Base-by-base conservation (phyloP, 164 flowering plant species). In the Stephania cephalantha region DNA sequence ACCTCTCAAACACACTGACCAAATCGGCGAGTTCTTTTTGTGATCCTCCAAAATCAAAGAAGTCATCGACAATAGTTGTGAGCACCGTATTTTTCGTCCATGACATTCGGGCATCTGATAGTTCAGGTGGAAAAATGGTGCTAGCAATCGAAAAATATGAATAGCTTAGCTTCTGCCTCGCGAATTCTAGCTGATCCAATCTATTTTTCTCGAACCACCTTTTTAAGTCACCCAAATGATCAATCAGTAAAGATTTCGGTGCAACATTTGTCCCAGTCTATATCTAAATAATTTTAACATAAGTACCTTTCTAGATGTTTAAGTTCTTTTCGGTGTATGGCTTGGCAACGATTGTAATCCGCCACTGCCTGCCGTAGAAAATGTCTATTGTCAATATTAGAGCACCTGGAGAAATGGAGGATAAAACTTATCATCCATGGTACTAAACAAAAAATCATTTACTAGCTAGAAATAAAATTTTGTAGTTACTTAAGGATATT, bases 151-250 rank as follows among this genome's bases (percentile, higher is more conserved):
- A 81, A 75, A 82, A 81, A 46, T 79, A 81, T 68, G 95, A 91
- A 78, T 88, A 93, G 11, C 87, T 83, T 77, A 85, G 78, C 78
- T 86, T 93, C 85, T 91, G 90, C 79, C 96, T 82, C 1, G 99
- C 95, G 84, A 92, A 95, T 30, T 82, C 86, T 63, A 95, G 88
- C 83, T 87, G 82, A 87, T 93, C 91, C 81, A 95, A 77, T 80
- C 84, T 85, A 70, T 81, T 86, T 71, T 92, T 92, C 58, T 75
- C 74, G 42, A 90, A 77, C 99, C 98, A 95, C 83, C 99, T 95
- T 86, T 63, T 75, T 35, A 70, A 46, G 76, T 50, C 6, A n/a
- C 13, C 20, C 6, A 58, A 58, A 58, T 58, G 15, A 15, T 58
- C 18, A 15, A 15, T 58, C 18, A 58, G 64, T n/a, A 58, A 9